Evolutionary conservation across 768 basidiomycete species (phyloP), one percentile per base, ranked within the genome.

Genomic region (Suillus ampliporus): DNA sequence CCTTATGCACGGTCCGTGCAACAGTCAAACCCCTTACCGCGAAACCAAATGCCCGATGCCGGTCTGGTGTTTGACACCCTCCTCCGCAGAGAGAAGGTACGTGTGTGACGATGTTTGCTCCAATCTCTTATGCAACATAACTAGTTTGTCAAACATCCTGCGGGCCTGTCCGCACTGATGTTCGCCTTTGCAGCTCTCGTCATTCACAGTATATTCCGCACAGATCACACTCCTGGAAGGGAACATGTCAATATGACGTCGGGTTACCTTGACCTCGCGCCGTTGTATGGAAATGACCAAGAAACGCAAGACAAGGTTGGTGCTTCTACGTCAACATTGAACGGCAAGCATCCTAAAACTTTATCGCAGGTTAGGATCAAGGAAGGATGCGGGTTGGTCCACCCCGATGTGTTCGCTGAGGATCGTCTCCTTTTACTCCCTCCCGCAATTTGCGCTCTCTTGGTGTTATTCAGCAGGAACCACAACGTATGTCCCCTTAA

Each of bases 161-260:
- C 84, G 6, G 93, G 93, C 0, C 79, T 95, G 41, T 93, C 91
- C 2, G 84, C 87, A 47, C 68, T 91, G 71, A 89, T 94, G 88
- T 94, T 94, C 71, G 79, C 88, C 9, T 94, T 91, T 65, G 93
- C 92, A 9, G 87, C 92, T 2, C 82, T 94, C 15, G 91, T 94
- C 46, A 92, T 94, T 56, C 92, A 94, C 70, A 92, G 90, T 51
- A 86, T 93, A 59, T 96, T 96, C 84, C 91, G 91, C 47, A 95
- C 94, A 0, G 86, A 86, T 11, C 90, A 91, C 72, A 74, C 69
- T 11, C 79, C 90, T 53, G 79, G 81, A 15, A 56, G 10, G 38
- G 17, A 26, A 6, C 83, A 82, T 68, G 87, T 92, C 67, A 96
- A 96, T 74, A 84, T 93, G 71, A 94, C 94, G 2, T 91, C 91